Evolutionary conservation across 169 alveolate species (phyloP).

Genomic region (Plasmodium fragile): DNA sequence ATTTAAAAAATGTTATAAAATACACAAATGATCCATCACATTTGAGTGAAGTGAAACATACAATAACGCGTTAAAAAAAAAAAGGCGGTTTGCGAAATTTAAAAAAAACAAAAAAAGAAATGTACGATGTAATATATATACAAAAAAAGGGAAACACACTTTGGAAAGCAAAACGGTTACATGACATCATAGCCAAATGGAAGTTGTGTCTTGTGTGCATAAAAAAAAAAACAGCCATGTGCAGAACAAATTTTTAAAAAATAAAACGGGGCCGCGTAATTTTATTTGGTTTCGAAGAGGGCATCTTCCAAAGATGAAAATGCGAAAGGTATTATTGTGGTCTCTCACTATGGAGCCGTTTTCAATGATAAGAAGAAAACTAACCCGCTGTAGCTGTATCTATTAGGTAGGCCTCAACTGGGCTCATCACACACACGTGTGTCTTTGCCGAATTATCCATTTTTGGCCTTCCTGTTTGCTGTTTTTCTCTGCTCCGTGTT

Average conservation of each 20-base stretch:
- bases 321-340: not conserved
- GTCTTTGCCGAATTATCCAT: not conserved
- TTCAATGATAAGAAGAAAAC: not conserved
- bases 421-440: not conserved
- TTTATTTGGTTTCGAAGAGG: not conserved
- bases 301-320: not conserved
- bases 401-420: not conserved
- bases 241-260: not conserved
- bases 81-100: not conserved
- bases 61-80: not conserved
- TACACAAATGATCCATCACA: not conserved
- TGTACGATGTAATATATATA: not conserved
- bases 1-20: not conserved
- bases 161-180: not conserved
- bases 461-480: conserved; percentile 67
- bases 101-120: not conserved
- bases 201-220: not conserved
- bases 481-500: conserved; percentile 73
- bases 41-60: not conserved
- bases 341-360: not conserved
- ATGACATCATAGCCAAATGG: not conserved
- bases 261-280: not conserved
- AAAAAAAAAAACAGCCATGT: not conserved
- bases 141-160: not conserved
- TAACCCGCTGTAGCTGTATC: not conserved